Evolutionary conservation across 2,329 filamentous ascomycete genomes (phyloP).

Genomic region (Aspergillus fijiensis): DNA sequence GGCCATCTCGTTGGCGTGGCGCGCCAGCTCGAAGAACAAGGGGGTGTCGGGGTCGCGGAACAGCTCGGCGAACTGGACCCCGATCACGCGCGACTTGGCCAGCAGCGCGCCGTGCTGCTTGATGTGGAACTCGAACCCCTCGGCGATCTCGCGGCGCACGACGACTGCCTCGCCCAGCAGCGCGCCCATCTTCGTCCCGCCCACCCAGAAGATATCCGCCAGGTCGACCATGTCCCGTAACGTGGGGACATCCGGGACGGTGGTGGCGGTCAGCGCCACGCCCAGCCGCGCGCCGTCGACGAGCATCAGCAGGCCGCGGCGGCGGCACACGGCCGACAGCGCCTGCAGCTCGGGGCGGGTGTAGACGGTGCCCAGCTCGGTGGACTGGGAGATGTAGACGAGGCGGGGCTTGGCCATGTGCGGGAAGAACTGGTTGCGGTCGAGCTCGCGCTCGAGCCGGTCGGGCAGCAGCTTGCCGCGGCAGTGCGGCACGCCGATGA

Average conservation of each 20-base stretch:
- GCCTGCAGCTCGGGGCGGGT: conserved; percentile 44
- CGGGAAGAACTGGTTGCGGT: conserved; percentile 53
- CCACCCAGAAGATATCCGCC: conserved; percentile 57
- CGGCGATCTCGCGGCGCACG: conserved; percentile 46
- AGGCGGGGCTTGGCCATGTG: conserved; percentile 54
- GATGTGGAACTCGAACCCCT: conserved; percentile 53
- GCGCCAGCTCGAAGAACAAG: conserved; percentile 50
- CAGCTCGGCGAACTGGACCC: conserved; percentile 52
- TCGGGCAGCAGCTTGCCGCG: conserved; percentile 51
- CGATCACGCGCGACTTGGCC: conserved; percentile 52
- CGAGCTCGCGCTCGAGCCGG: conserved; percentile 44
- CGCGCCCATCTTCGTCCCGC: conserved; percentile 54
- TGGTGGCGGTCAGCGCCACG: conserved; percentile 44
- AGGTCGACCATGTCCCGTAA: conserved; percentile 48
- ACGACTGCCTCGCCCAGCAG: conserved; percentile 54
- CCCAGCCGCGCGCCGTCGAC: conserved; percentile 52
- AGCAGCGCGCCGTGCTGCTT: conserved; percentile 54
- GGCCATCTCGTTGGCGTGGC: conserved; percentile 48
- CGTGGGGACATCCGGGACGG: conserved; percentile 42
- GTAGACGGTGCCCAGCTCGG: conserved; percentile 53
- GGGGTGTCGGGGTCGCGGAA: conserved; percentile 35
- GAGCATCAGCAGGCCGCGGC: conserved; percentile 45
- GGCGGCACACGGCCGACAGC: conserved; percentile 47
- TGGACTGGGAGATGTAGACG: conserved; percentile 56
- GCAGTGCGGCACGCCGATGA: conserved; percentile 49